Evolutionary conservation across 2,329 filamentous ascomycete species (phyloP).

Genomic region (Xylariaceae sp.): DNA sequence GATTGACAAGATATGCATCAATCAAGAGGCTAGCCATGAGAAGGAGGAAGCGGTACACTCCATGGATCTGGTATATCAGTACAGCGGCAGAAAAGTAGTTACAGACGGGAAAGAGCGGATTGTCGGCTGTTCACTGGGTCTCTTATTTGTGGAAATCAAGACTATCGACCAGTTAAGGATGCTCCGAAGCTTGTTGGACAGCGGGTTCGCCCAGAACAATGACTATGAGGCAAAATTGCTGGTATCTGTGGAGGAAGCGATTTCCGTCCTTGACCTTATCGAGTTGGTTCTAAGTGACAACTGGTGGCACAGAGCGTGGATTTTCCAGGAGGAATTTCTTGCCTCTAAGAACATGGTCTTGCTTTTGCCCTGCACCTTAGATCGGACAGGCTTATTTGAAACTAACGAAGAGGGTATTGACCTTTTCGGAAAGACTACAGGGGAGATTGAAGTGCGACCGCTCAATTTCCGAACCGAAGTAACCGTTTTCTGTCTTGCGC

Average conservation of each 20-base stretch:
- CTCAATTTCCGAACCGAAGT: constrained; percentile 15
- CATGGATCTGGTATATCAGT: constrained; percentile 13
- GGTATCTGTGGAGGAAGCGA: constrained; percentile 5
- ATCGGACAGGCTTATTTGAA: constrained; percentile 7
- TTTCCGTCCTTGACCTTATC: constrained; percentile 7
- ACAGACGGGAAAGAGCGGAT: constrained; percentile 6
- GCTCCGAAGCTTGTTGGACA: neutral
- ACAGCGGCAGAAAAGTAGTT: constrained; percentile 10
- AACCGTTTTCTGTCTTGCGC: constrained; percentile 11
- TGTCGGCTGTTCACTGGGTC: constrained; percentile 10
- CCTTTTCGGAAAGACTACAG: constrained; percentile 7
- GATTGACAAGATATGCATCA: constrained; percentile 6
- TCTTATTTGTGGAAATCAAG: constrained; percentile 6
- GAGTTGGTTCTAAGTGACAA: constrained; percentile 10
- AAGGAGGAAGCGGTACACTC: constrained; percentile 11
- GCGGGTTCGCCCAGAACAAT: neutral
- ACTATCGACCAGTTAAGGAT: neutral
- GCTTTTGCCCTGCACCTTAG: constrained; percentile 5
- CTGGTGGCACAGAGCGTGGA: constrained; percentile 14
- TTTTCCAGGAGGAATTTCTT: constrained; percentile 12
- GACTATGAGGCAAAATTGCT: constrained; percentile 2
- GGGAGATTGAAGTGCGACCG: constrained; percentile 15
- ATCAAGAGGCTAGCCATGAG: constrained; percentile 5
- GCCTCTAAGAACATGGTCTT: constrained; percentile 9
- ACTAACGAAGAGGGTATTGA: constrained; percentile 9